A percentile compares a stretch with the other conserved stretches of the same genome.
Conservation (phyloP, 2,329 filamentous ascomycete genomes). For the Monascus ruber region DNA sequence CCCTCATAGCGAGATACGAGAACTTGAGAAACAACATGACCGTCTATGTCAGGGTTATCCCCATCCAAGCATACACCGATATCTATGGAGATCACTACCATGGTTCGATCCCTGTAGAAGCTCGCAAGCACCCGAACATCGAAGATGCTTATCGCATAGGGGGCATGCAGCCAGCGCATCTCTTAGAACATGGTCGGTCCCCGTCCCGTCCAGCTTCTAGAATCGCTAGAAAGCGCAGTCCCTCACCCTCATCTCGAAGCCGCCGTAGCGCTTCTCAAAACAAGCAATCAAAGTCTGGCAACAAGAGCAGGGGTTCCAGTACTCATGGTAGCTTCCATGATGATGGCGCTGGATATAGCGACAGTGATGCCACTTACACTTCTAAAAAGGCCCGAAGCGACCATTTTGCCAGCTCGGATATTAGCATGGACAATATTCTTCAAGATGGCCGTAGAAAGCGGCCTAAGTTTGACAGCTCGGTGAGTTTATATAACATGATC, state of each 20-base stretch:
- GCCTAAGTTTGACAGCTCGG: conserved; percentile 91
- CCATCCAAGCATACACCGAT: conserved; percentile 41
- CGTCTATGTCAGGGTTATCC: conserved; percentile 79
- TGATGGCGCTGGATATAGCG: conserved; percentile 72
- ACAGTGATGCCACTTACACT: conserved; percentile 71
- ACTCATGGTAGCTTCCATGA: conserved; percentile 51
- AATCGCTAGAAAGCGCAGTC: conserved; percentile 63
- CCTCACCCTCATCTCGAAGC: conserved; percentile 60
- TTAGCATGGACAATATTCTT: conserved; percentile 95
- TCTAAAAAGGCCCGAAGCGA: conserved; percentile 67
- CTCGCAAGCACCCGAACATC: conserved; percentile 47
- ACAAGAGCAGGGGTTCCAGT: conserved; percentile 57
- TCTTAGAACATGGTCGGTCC: conserved; percentile 48
- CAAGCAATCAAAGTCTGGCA: conserved; percentile 54
- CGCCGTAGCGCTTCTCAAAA: conserved; percentile 70
- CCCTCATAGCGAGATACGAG: conserved; percentile 88
- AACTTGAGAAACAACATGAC: conserved; percentile 89
- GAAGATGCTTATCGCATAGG: conserved; percentile 55
- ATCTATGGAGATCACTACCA: conserved; percentile 36
- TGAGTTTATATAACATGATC: conserved; percentile 43
- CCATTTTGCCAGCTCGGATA: conserved; percentile 85
- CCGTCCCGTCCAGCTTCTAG: conserved; percentile 59
- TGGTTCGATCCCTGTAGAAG: conserved; percentile 38
- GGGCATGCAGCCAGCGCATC: conserved; percentile 38
- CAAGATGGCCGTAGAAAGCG: conserved; percentile 92